Evolutionary conservation across 2,329 filamentous ascomycete genomes (phyloP), one percentile per base, ranked within the genome.

Genomic region (Nothophaeocryptopus gaeumannii): DNA sequence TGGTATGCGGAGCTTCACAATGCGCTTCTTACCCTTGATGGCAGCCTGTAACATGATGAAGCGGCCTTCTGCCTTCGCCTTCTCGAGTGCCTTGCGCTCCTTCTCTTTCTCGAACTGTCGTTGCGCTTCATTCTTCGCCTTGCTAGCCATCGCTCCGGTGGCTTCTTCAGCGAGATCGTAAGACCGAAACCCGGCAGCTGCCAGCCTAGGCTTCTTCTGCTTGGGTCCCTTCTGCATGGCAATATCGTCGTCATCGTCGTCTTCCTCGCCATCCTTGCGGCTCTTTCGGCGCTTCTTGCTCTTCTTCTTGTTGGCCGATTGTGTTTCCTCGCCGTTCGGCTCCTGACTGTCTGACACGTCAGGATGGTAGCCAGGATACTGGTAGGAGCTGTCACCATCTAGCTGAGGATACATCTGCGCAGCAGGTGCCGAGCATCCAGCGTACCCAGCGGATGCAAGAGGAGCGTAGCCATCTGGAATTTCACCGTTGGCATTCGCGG

Each of bases 101-200:
- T 75, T 69, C 55, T 76, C 70, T 45, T 72, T 72, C 51, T 74
- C 70, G 49, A 74, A 78, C 47, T 78, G 71, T 39, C 72, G 67
- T 8, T 73, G 73, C 8, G 73, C 70, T 20, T 70, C 68, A 37
- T 67, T 75, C 59, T 72, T 74, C 56, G 67, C 59, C 15, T 60
- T 63, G 34, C 56, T 57, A 1, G 60, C 53, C 20, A 51, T 50
- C 3, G 62, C 43, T 11, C 53, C 58, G 13, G 52, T 51, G 2
- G 56, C 55, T 13, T 53, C 47, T 13, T 66, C 62, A 20, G 62
- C 64, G 9, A 67, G 53, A 45, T 67, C 64, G 14, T 55, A 56
- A 3, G 61, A 65, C 11, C 56, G 54, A 47, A 67, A 67, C 11
- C 64, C 64, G 13, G 63, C 63, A 39, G 53, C 68, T 50, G 52